Evolutionary conservation across 305 asterid species (phyloP), one percentile per base, ranked within the genome.

Genomic region (Galium porrigens): DNA sequence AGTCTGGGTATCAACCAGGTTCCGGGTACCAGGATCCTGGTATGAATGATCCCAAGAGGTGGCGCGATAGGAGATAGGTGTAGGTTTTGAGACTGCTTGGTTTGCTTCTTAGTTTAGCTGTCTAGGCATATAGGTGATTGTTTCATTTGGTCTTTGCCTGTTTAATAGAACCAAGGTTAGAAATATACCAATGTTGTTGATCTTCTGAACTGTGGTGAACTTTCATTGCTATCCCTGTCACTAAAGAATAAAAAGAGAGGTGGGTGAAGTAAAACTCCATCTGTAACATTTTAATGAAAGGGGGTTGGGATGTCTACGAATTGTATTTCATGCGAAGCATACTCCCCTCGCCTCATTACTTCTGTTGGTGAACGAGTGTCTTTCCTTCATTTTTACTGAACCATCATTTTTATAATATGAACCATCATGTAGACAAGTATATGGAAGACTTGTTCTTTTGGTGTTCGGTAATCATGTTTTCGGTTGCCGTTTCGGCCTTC

Each of bases 41-140:
- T 33, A 59, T 51, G 41, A 71, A 76, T 11, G 81, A 82, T 18
- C 73, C 55, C 73, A 65, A 75, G 68, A 73, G 88, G 73, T 77
- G 94, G 91, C 80, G 66, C 20, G 86, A 85, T 27, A 48, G 80
- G 37, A 78, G 88, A 77, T 86, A 83, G 51, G 33, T 9, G 5
- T 44, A 41, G 51, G 60, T 12, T 44, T 57, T 29, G 25, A 32
- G 44, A n/a, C 18, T 12, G 58, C 32, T 57, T 20, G 27, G 0
- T 32, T 58, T 58, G 63, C 44, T 48, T 63, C 22, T 14, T 6
- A 25, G 46, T 46, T 48, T 48, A 5, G 27, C 5, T 25, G 41
- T 17, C 8, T 48, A 25, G 48, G 29, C 42, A 36, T 32, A 63
- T 22, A 27, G 67, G 48, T 42, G 66, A 62, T 55, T 55, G n/a